These are phyloP conservation scores for Globisporangium recalcitrans DNA, from an alignment of 352 stramenopile genomes.

Conservation along the genomic window DNA sequence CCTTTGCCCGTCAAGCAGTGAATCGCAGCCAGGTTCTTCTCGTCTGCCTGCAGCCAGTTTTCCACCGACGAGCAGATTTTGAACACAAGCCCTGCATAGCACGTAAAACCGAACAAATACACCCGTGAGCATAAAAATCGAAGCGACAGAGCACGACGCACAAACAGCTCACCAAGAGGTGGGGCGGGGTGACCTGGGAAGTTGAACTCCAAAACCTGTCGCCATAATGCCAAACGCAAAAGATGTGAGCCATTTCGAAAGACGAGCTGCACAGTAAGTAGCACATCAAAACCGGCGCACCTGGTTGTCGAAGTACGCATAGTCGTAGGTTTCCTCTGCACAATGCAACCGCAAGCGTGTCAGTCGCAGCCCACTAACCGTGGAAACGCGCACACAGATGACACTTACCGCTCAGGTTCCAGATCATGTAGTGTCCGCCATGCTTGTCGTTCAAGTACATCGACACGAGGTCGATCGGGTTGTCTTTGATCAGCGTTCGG, in stretches of 20 bases:
- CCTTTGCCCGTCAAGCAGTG: constrained; percentile 97
- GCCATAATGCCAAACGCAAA: neutral
- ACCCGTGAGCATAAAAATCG: neutral
- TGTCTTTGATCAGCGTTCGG: constrained; percentile 74
- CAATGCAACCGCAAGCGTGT: constrained; percentile 3
- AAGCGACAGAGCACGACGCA: neutral
- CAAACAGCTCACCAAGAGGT: constrained; percentile 76
- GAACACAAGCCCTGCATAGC: constrained; percentile 82
- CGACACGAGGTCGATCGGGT: constrained; percentile 88
- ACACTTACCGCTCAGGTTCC: constrained; percentile 89
- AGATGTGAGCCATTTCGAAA: neutral
- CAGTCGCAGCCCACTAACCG: neutral
- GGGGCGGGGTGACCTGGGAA: constrained; percentile 96
- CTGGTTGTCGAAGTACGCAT: constrained; percentile 93
- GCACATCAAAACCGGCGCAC: constrained; percentile 6
- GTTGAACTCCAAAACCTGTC: constrained; percentile 91
- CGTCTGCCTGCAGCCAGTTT: constrained; percentile 94
- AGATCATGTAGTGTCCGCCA: constrained; percentile 96
- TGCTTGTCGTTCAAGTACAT: constrained; percentile 94
- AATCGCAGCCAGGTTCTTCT: constrained; percentile 94
- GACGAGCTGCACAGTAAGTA: neutral
- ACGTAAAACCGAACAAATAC: neutral
- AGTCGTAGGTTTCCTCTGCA: constrained; percentile 95
- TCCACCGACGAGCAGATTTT: constrained; percentile 97
- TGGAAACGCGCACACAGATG: neutral